phyloP scores from a whole-genome alignment of 495 filamentous ascomycete genomes.

The Neurospora sp. region DNA sequence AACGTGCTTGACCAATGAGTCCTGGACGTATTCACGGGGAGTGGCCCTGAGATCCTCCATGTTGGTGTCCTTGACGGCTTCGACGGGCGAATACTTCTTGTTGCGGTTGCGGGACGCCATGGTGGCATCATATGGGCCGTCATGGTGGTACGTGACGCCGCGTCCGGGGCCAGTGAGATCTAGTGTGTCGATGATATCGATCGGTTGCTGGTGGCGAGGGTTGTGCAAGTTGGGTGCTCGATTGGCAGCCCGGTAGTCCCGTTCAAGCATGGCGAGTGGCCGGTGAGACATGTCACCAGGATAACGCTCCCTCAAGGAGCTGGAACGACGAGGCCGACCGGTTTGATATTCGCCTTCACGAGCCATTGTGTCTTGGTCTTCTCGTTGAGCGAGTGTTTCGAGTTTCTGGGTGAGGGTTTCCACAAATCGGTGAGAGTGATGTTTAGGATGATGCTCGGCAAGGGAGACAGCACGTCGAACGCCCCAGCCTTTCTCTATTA shows the following conservation, averaged over 20 bases:
- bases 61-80: constrained; percentile 65
- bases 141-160: constrained; percentile 68
- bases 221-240: constrained; percentile 48
- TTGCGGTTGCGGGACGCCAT: constrained; percentile 59
- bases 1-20: constrained; percentile 63
- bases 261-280: constrained; percentile 51
- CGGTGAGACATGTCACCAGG: constrained; percentile 51
- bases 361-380: neutral
- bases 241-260: constrained; percentile 49
- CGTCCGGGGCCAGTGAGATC: constrained; percentile 45
- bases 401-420: constrained; percentile 10
- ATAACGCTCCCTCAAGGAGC: constrained; percentile 47
- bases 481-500: neutral
- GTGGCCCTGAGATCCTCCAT: constrained; percentile 73
- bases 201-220: constrained; percentile 46
- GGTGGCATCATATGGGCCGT: constrained; percentile 84
- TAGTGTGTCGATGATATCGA: constrained; percentile 74
- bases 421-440: constrained; percentile 10
- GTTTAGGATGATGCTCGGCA: constrained; percentile 13
- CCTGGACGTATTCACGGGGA: constrained; percentile 65
- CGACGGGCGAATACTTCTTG: constrained; percentile 56
- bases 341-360: constrained; percentile 1
- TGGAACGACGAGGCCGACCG: constrained; percentile 25
- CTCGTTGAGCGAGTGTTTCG: neutral
- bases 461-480: constrained; percentile 15